Evolutionary conservation across 257 asterid species (phyloP).

Genomic region (Marsdenia floribunda): DNA sequence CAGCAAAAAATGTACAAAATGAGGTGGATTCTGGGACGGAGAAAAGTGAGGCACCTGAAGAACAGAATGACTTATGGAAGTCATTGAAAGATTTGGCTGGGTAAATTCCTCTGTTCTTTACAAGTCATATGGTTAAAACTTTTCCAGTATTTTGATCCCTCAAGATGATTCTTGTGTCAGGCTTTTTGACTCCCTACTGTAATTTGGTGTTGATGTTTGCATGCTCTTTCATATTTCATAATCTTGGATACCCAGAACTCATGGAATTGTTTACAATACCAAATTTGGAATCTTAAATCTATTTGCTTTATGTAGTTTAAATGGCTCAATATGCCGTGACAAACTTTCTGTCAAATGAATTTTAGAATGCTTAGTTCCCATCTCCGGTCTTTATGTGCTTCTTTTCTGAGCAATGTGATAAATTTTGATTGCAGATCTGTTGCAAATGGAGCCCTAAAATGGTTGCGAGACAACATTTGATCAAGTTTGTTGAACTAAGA

Average conservation of each 20-base stretch:
- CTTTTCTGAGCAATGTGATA: background rate
- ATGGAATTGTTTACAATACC: background rate
- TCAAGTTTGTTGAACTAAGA: background rate
- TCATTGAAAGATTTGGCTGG: slow-evolving; percentile 74
- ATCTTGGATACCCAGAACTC: background rate
- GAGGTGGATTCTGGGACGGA: slow-evolving; percentile 34
- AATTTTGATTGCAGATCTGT: slow-evolving; percentile 46
- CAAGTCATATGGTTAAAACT: background rate
- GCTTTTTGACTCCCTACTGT: background rate
- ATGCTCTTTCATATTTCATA: background rate
- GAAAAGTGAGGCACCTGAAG: slow-evolving; percentile 47
- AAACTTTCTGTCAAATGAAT: background rate
- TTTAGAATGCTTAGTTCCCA: background rate
- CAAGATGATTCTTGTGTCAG: background rate
- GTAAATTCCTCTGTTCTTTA: slow-evolving; percentile 35
- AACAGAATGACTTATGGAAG: slow-evolving; percentile 60
- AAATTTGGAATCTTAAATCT: background rate
- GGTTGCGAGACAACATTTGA: slow-evolving; percentile 65
- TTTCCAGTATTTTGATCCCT: slow-evolving; percentile 1
- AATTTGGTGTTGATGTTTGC: background rate
- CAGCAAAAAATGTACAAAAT: slow-evolving; percentile 48
- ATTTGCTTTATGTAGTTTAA: background rate
- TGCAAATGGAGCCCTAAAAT: slow-evolving; percentile 64
- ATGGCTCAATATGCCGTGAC: background rate
- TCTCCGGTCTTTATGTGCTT: background rate